Conservation (phyloP, 371 early-diverging fungal genomes). For the Mortierella sp. region DNA sequence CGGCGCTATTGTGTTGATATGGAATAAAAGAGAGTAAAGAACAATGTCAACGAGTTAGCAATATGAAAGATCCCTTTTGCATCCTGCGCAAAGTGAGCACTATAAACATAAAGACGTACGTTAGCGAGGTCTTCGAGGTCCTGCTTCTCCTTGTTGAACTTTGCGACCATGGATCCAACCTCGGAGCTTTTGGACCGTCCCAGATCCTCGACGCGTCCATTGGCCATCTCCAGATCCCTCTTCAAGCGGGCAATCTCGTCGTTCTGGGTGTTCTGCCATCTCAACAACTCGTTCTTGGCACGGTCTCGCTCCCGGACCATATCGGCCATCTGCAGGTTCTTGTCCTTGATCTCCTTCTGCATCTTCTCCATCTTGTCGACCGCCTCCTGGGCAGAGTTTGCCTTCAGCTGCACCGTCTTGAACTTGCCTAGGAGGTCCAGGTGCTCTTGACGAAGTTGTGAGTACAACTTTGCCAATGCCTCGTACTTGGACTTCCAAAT, state of each 20-base stretch:
- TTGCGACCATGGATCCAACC: slow-evolving; percentile 79
- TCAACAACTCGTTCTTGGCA: slow-evolving; percentile 79
- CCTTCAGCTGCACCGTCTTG: slow-evolving; percentile 85
- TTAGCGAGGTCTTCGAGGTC: slow-evolving; percentile 66
- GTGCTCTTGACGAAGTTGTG: slow-evolving; percentile 96
- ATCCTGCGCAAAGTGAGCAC: no score
- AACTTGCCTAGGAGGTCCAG: slow-evolving; percentile 92
- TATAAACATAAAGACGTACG: no score
- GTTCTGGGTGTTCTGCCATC: slow-evolving; percentile 75
- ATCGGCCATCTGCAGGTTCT: slow-evolving; percentile 86
- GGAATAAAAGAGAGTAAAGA: background rate
- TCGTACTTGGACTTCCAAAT: slow-evolving; percentile 95
- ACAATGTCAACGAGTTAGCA: background rate
- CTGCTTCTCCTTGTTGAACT: slow-evolving; percentile 86
- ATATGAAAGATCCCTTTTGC: background rate
- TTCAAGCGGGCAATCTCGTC: slow-evolving; percentile 86
- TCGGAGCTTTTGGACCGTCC: slow-evolving; percentile 85
- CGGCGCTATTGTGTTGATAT: slow-evolving; percentile 42
- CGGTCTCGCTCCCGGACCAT: slow-evolving; percentile 88
- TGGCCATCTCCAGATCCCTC: slow-evolving; percentile 82
- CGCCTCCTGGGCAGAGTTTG: slow-evolving; percentile 83
- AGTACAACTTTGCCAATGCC: slow-evolving; percentile 92
- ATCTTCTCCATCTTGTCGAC: slow-evolving; percentile 80
- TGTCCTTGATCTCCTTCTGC: slow-evolving; percentile 83
- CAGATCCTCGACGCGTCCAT: slow-evolving; percentile 82